Evolutionary conservation across 306 rosid species (phyloP).

Genomic region (Castanea sativa): DNA sequence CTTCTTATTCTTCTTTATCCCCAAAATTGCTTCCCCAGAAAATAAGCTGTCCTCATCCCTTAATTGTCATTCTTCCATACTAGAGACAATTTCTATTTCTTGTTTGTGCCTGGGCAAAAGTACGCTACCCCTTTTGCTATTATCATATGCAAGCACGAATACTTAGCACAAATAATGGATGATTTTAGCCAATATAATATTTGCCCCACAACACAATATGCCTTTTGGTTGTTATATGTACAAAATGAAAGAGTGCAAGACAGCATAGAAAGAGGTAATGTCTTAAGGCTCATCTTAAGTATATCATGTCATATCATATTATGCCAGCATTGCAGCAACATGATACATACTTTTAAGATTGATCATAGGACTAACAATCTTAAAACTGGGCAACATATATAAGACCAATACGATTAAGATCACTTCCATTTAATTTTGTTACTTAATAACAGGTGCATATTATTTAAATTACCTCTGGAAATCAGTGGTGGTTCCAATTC

Average conservation of each 20-base stretch:
- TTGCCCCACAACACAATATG: neutral
- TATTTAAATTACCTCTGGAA: constrained; percentile 49
- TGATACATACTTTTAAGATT: neutral
- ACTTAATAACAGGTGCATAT: neutral
- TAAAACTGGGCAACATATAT: neutral
- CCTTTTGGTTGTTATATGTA: neutral
- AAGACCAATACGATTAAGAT: no score
- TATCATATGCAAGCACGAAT: neutral
- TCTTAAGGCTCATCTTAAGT: neutral
- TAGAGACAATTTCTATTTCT: neutral
- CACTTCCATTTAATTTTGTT: neutral
- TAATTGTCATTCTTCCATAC: neutral
- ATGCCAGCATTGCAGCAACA: neutral
- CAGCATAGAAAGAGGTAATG: neutral
- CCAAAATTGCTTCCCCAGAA: neutral
- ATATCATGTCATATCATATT: neutral
- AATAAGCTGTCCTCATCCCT: neutral
- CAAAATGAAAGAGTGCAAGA: neutral
- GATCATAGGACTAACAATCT: neutral
- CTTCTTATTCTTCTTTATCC: neutral
- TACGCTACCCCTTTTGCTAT: neutral
- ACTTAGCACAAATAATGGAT: neutral
- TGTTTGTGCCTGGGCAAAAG: neutral
- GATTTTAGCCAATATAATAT: neutral
- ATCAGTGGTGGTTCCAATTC: constrained; percentile 41